phyloP scores from a whole-genome alignment of 139 green algal species.

The Raphidocelis subcapitata region DNA sequence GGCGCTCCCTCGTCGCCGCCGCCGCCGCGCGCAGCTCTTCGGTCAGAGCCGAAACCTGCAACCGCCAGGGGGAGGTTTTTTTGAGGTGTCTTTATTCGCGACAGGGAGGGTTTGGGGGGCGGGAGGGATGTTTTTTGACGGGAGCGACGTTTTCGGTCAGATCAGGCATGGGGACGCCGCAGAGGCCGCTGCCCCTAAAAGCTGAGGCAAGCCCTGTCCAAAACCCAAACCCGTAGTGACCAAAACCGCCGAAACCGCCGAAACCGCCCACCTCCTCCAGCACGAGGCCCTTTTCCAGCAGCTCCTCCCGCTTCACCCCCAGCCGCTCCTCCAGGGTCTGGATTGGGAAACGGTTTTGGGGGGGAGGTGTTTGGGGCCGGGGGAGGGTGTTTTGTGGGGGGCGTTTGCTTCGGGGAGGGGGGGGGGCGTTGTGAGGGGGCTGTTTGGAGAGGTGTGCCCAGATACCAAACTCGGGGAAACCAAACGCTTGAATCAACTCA shows the following conservation, averaged over 20 bases:
- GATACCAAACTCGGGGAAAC: not conserved
- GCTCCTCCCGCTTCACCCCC: conserved; percentile 68
- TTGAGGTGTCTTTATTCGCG: too few relatives aligned
- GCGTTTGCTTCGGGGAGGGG: not conserved
- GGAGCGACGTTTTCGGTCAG: too few relatives aligned
- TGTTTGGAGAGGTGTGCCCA: too few relatives aligned
- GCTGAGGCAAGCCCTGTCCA: too few relatives aligned
- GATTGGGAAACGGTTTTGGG: not conserved
- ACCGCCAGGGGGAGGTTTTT: too few relatives aligned
- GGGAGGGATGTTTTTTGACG: too few relatives aligned
- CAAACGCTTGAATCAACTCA: not conserved
- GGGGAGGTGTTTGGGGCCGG: not conserved
- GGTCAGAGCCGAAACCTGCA: too few relatives aligned
- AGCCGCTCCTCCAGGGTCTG: conserved; percentile 70
- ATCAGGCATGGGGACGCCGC: too few relatives aligned
- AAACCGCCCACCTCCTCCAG: conserved; percentile 64
- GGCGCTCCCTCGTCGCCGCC: too few relatives aligned
- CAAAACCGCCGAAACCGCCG: not conserved
- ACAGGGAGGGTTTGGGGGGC: too few relatives aligned
- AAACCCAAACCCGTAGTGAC: not conserved
- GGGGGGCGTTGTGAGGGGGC: not conserved
- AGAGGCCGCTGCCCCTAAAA: too few relatives aligned
- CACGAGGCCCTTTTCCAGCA: conserved; percentile 84
- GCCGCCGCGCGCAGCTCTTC: too few relatives aligned
- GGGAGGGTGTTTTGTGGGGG: not conserved